Base-by-base conservation (phyloP, 2,329 filamentous ascomycete species). In the Lachnellula cervina region DNA sequence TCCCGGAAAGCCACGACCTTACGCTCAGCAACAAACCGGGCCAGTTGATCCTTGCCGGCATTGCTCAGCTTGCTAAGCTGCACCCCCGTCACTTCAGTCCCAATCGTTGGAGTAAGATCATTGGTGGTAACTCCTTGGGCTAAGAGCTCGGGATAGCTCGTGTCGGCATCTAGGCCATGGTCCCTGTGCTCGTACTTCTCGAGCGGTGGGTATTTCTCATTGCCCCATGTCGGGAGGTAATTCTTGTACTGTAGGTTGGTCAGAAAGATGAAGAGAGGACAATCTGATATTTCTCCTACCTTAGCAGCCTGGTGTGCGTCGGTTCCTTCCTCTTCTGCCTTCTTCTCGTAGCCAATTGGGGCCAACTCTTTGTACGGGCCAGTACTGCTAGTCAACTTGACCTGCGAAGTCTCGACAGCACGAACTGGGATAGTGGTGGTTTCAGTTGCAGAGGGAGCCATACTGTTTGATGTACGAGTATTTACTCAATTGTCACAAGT, bases 1-100 rank as follows among this genome's bases (percentile, higher is more conserved):
- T 84, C 78, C 23, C 88, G 83, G 78, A 93, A 92, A 34, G 86
- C 83, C 16, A 90, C 87, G 5, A 92, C 87, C 68, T 90, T 91
- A 67, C 87, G 83, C 72, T 90, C 80, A 11, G 89, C 85, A 11
- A 91, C 86, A 60, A 87, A 84, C 21, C 86, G 81, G 1, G 89
- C 88, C 5, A 93, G 78, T 69, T 93, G 86, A 65, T 92, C 86
- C 68, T 90, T 90, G 52, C 84, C 88, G 16, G 84, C 82, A 44
- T 83, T 72, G 52, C 75, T 82, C 13, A 93, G 77, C 59, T 80
- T 77, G 72, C 82, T 88, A 32, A 93, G 74, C 71, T 93, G 88
- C 32, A 92, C 74, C 38, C 87, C 87, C 4, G 74, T 76, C 34
- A 93, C 76, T 67, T 91, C 88, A 16, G 86, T 83, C 55, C 89